Evolutionary conservation across 2,329 filamentous ascomycete species (phyloP), one percentile per base, ranked within the genome.

Genomic region (Stagonosporopsis rhizophila): DNA sequence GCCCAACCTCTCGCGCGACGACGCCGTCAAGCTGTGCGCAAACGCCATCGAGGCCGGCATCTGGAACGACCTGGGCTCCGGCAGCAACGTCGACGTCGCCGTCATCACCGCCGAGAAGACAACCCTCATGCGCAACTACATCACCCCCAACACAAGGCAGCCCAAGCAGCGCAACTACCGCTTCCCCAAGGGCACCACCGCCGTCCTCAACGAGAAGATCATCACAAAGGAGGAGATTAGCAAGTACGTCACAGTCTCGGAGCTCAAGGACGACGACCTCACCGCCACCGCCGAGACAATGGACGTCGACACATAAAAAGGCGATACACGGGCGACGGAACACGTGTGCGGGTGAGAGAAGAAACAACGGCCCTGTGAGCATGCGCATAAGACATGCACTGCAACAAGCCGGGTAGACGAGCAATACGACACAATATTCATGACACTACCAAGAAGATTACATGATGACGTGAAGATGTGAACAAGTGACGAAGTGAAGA

Each of bases 21-120:
- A 90, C 45, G 93, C 93, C n/a, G 82, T 97, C 57, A 87, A 89
- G 72, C 82, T 97, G 61, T 89, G 89, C 74, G 85, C 89, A 53
- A 89, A 97, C 67, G 94, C 94, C 42, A 97, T 99, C 73, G 83
- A 92, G 80, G 90, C 96, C 11, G 95, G 95, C 88, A 96, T 99
- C 80, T 99, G 95, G 83, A 99, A 99, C 83, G 95, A 99, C 79
- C 77, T 99, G 75, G 95, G 95, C 14, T 97, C 92, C 3, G 95
- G 95, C 70, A 96, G 91, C 75, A 99, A 99, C 76, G 95, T 99
- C 55, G 96, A 99, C 74, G 90, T 99, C 30, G 94, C 92, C 63
- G 86, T 99, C 70, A 99, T 99, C 75, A 96, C 94, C 59, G 85
- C 89, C 70, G 93, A 97, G 69, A 97, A 96, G 87, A 96, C 95